Conservation (phyloP, 129 eudicot genomes). For the Helichrysum umbraculigerum region DNA sequence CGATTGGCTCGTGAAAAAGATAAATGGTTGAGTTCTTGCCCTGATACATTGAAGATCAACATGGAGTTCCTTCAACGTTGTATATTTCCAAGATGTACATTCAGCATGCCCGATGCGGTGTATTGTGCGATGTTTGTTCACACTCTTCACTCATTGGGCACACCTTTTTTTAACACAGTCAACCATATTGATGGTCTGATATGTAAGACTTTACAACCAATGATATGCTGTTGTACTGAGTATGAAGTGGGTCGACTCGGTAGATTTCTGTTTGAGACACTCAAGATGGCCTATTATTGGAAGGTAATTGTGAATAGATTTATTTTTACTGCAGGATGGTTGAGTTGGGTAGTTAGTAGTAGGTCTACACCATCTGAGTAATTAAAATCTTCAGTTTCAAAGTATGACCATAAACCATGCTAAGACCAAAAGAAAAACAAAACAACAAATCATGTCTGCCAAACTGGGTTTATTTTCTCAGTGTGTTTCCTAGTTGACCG, state of each 20-base stretch:
- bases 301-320: conserved; percentile 53
- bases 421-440: not conserved
- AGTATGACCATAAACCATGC: too few relatives aligned
- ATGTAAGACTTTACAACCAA: conserved; percentile 96
- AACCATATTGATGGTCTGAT: conserved; percentile 96
- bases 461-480: not conserved
- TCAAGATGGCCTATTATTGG: conserved; percentile 93
- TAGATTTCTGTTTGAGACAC: conserved; percentile 85
- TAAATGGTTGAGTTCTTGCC: conserved; percentile 93
- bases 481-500: not conserved
- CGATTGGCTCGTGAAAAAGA: conserved; percentile 89
- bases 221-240: conserved; percentile 99
- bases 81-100: conserved; percentile 93
- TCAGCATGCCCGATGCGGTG: conserved; percentile 98
- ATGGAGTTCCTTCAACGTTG: conserved; percentile 99
- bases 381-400: not conserved
- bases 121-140: conserved; percentile 96
- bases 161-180: conserved; percentile 95
- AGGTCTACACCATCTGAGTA: not conserved
- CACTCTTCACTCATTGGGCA: conserved; percentile 92
- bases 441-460: too few relatives aligned
- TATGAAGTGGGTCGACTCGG: conserved; percentile 98
- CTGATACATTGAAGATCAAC: conserved; percentile 92
- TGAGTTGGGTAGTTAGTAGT: not conserved
- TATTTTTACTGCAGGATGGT: not conserved